Base-by-base conservation (phyloP, 164 flowering plant species). In the Aristolochia fimbriata region DNA sequence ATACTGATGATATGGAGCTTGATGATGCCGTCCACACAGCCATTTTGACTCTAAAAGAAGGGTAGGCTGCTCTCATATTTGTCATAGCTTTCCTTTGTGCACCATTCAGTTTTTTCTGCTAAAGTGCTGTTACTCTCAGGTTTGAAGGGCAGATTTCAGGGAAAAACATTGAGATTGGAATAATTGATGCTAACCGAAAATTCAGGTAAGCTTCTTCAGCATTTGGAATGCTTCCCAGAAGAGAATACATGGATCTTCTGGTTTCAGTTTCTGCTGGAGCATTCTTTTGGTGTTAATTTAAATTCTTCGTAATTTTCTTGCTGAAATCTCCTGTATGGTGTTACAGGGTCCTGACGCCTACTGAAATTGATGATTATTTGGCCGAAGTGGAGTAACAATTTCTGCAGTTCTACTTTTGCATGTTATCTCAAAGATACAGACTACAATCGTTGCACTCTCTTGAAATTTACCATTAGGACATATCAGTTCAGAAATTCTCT, bases 1-100 rank as follows among this genome's bases (percentile, higher is more conserved):
- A 90, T 67, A 84, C 97, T 0, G 99, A 91, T 41, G 97, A 91
- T 70, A 94, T 94, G 99, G 97, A 88, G 78, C 95, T 94, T 55
- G 99, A 94, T 65, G 99, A 94, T 80, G 99, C 99, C 58, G 91
- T 93, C 33, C 99, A 93, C 79, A 93, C 97, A 4, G 98, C 98
- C 37, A 90, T 94, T 52, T 76, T 94, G 78, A 94, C 99, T 14
- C 76, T 94, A 63, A 94, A 94, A 78, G 99, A 94, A 67, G 97
- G 99, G 99, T 91, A 76, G 25, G 73, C 55, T 13, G 12, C 21
- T 27, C 30, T 27, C 30, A 55, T 20, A 17, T 19, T 20, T n/a
- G 12, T 16, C 22, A 15, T 56, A 24, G 51, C 5, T 15, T 24
- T 19, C 5, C 10, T 15, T 49, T 49, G 37, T 53, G 1, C 1